Evolutionary conservation across 2,329 filamentous ascomycete genomes (phyloP), one percentile per base, ranked within the genome.

Genomic region (Epichloe coenophiala): DNA sequence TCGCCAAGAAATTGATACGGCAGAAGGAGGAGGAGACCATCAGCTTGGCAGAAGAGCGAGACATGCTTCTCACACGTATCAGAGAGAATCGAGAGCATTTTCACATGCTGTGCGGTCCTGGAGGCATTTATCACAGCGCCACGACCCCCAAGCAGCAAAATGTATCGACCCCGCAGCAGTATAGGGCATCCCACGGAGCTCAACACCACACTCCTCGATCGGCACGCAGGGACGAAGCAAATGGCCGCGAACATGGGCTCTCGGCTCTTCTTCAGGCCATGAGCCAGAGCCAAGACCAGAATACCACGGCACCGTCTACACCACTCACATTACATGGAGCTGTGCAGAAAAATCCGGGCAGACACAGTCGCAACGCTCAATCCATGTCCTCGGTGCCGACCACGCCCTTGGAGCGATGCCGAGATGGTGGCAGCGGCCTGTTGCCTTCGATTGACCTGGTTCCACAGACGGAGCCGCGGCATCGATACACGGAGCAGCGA

Each of bases 81-180:
- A 81, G 86, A 41, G 88, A 95, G 64, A 95, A 95, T 62, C 76
- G 91, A 55, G 86, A 94, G 62, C 89, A 95, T 61, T 82, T 95
- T 59, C 86, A 87, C 52, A 77, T 78, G 61, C 78, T 95, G 46
- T 83, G 86, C 60, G 84, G 86, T 58, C 86, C 87, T 2, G 84
- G 85, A 13, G 81, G 80, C 47, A 78, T 80, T 36, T 81, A 81
- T 51, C 77, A 85, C 53, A 71, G 77, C 52, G 74, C 80, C 52
- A 68, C 83, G 53, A 81, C 79, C 2, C 81, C 83, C 56, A 68
- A 74, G 69, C 65, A 73, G 55, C 65, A 76, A 60, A 57, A 63
- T 7, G 59, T 62, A 13, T 62, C 69, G 21, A 70, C 72, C 5
- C 72, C 75, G 35, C 73, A 74, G 55, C 63, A 69, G 21, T 63